Percentiles rank a stretch among this genome's conserved stretches.
Conservation (phyloP, 805 yeast species). For the Wickerhamiella nectarea region DNA sequence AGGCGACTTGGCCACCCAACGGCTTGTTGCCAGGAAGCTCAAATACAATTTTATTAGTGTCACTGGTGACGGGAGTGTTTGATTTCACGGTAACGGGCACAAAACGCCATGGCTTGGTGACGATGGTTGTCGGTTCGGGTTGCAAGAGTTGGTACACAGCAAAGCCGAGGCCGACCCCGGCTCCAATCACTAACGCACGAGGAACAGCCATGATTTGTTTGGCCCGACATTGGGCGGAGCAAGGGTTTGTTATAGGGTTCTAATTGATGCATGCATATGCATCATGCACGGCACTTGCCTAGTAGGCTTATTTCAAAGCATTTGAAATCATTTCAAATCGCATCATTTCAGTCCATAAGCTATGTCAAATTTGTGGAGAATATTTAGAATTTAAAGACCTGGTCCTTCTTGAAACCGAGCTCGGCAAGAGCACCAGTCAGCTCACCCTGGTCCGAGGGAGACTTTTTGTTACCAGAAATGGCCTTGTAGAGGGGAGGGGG, state of each 20-base stretch:
- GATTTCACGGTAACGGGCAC: not conserved
- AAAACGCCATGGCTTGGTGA: not conserved
- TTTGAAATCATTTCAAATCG: not conserved
- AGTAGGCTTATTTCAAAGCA: not conserved
- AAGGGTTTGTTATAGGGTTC: too few relatives aligned
- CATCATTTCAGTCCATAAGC: too few relatives aligned
- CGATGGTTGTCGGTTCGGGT: not conserved
- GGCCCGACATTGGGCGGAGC: too few relatives aligned
- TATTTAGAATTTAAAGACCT: constrained; percentile 82
- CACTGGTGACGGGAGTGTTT: not conserved
- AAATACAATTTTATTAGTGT: not conserved
- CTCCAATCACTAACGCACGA: not conserved
- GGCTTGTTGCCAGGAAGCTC: constrained; percentile 36
- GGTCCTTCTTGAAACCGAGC: constrained; percentile 72
- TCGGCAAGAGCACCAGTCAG: constrained; percentile 77
- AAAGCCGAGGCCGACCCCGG: not conserved
- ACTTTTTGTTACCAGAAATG: constrained; percentile 68
- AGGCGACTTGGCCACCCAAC: constrained; percentile 57
- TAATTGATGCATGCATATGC: not conserved
- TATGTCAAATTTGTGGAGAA: too few relatives aligned
- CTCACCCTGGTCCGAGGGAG: constrained; percentile 92
- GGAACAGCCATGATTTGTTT: not conserved
- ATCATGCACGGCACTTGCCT: not conserved
- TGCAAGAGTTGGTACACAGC: not conserved
- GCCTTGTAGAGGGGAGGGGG: constrained; percentile 88